Evolutionary conservation across 2,329 filamentous ascomycete genomes (phyloP).

Genomic region (Fulvia fulva): DNA sequence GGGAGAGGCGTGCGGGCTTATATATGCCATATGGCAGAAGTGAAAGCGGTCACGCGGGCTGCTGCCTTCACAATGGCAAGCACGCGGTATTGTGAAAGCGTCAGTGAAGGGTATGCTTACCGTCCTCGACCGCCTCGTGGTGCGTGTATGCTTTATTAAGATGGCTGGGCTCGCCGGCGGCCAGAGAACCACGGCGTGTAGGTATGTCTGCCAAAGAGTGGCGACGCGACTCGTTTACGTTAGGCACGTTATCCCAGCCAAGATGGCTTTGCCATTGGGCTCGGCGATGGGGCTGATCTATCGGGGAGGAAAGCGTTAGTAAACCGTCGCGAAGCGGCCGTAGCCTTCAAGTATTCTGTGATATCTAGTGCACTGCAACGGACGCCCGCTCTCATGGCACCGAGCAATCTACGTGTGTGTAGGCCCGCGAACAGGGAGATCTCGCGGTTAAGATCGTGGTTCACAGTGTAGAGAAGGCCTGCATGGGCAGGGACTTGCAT

Average conservation of each 20-base stretch:
- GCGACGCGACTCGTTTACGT: slow-evolving; percentile 68
- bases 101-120: slow-evolving; percentile 14
- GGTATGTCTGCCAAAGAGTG: slow-evolving; percentile 65
- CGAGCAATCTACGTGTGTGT: neutral
- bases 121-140: slow-evolving; percentile 18
- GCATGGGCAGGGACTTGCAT: neutral
- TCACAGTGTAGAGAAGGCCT: neutral
- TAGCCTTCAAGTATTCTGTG: slow-evolving; percentile 3
- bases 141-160: slow-evolving; percentile 20
- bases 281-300: slow-evolving; percentile 28
- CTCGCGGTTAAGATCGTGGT: neutral
- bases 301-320: slow-evolving; percentile 4
- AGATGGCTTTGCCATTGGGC: slow-evolving; percentile 66
- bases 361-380: neutral
- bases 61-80: neutral
- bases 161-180: slow-evolving; percentile 21
- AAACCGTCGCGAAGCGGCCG: neutral
- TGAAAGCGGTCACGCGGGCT: slow-evolving; percentile 3
- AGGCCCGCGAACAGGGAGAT: neutral
- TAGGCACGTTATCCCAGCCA: slow-evolving; percentile 59
- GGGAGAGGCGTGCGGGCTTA: neutral
- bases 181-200: slow-evolving; percentile 36
- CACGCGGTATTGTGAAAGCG: neutral
- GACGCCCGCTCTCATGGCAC: neutral
- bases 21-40: neutral